Evolutionary conservation across 768 basidiomycete genomes (phyloP).

Genomic region (Tricholoma saponaceum): DNA sequence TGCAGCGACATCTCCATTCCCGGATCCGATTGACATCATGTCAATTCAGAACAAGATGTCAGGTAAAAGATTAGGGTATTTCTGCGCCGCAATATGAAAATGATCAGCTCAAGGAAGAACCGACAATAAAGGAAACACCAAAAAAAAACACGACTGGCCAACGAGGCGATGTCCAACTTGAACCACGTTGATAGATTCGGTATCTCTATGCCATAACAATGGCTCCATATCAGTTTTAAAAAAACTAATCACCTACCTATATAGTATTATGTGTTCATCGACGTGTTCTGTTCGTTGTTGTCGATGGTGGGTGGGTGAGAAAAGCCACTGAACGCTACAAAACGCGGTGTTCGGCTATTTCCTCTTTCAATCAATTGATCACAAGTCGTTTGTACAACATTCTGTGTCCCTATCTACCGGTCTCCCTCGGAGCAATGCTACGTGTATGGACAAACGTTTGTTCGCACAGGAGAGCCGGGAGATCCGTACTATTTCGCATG

Average conservation of each 20-base stretch:
- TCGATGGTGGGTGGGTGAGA: not conserved
- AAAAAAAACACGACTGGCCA: constrained; percentile 12
- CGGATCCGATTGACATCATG: constrained; percentile 19
- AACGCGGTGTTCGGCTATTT: not conserved
- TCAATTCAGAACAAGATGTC: constrained; percentile 4
- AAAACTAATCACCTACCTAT: not conserved
- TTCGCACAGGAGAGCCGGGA: not conserved
- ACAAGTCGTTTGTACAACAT: not conserved
- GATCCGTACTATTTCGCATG: no score
- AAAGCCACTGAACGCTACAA: not conserved
- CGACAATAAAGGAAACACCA: not conserved
- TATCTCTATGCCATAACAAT: not conserved
- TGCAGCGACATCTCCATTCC: constrained; percentile 6
- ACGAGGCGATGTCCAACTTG: constrained; percentile 13
- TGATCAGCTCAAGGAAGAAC: not conserved
- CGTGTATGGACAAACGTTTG: not conserved
- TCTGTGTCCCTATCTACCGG: no score
- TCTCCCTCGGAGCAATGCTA: no score
- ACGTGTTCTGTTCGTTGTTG: not conserved
- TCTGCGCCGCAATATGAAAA: constrained; percentile 14
- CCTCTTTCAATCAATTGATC: not conserved
- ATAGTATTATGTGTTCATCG: not conserved
- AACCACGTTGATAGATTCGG: constrained; percentile 4
- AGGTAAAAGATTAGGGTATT: constrained; percentile 20
- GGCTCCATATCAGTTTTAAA: not conserved